phyloP scores from a whole-genome alignment of 352 stramenopile species.

The Globisporangium acanthophoron region DNA sequence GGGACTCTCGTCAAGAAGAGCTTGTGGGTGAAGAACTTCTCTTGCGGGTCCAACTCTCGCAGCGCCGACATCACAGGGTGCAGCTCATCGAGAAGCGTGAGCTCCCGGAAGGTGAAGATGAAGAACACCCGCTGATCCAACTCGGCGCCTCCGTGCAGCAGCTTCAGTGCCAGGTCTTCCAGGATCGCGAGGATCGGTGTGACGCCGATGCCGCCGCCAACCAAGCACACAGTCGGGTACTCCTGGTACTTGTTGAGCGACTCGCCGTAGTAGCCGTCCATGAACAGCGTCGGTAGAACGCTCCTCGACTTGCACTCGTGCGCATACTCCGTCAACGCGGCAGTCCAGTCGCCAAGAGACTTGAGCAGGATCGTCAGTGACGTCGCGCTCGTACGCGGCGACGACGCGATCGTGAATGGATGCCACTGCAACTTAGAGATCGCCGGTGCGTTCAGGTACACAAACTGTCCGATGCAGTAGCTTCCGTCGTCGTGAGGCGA shows the following conservation, averaged over 20 bases:
- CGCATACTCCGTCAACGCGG: constrained; percentile 22
- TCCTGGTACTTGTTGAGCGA: constrained; percentile 27
- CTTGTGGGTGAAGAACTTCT: constrained; percentile 3
- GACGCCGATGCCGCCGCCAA: constrained; percentile 31
- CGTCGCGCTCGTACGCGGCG: constrained; percentile 15
- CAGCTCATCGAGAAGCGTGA: background rate
- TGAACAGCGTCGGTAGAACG: constrained; percentile 22
- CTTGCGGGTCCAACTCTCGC: background rate
- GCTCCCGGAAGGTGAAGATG: constrained; percentile 12
- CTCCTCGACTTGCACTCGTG: constrained; percentile 26
- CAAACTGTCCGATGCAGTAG: constrained; percentile 36
- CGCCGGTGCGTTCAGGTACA: constrained; percentile 38
- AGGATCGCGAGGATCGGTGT: constrained; percentile 32
- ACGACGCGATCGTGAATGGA: constrained; percentile 40
- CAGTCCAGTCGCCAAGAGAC: constrained; percentile 35
- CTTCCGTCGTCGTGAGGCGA: constrained; percentile 8
- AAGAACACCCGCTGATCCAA: constrained; percentile 14
- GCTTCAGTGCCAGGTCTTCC: constrained; percentile 18
- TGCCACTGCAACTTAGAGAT: constrained; percentile 55
- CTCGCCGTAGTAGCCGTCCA: constrained; percentile 38
- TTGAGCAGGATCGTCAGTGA: constrained; percentile 36
- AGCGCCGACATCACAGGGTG: background rate
- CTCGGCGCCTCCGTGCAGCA: background rate
- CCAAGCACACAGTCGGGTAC: constrained; percentile 27
- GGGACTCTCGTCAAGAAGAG: constrained; percentile 22